Conservation (phyloP, 2,329 filamentous ascomycete genomes). For the Raffaelea arxii region DNA sequence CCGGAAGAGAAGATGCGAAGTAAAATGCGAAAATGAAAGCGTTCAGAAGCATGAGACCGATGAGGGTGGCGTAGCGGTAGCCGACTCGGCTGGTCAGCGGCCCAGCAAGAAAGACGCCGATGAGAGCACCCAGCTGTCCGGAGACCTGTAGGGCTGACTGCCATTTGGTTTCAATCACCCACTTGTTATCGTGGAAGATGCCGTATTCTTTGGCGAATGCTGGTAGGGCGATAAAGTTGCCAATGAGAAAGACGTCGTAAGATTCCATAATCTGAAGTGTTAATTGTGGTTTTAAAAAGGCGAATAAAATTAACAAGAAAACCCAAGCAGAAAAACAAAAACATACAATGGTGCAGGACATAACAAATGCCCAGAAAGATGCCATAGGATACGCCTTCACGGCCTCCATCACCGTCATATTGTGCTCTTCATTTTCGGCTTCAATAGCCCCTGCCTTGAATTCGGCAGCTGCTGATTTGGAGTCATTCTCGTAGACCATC, state of each 20-base stretch:
- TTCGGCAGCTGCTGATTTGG: constrained; percentile 24
- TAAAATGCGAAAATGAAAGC: constrained; percentile 45
- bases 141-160: constrained; percentile 46
- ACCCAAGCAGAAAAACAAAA: constrained; percentile 3
- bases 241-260: constrained; percentile 52
- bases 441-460: constrained; percentile 45
- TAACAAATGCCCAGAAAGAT: constrained; percentile 27
- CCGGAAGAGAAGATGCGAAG: constrained; percentile 26
- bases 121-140: constrained; percentile 48
- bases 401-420: constrained; percentile 24
- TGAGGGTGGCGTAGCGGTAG: constrained; percentile 50
- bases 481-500: constrained; percentile 16
- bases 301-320: background rate
- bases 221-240: constrained; percentile 44
- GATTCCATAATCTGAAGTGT: constrained; percentile 50
- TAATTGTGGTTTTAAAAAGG: constrained; percentile 9
- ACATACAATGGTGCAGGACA: constrained; percentile 31
- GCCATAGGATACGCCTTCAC: constrained; percentile 25
- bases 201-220: constrained; percentile 38
- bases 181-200: constrained; percentile 20
- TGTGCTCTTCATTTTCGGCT: constrained; percentile 35
- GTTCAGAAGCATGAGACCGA: constrained; percentile 46
- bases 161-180: constrained; percentile 42
- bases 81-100: constrained; percentile 49
- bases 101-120: constrained; percentile 49